These are phyloP conservation scores for Salicornia ramosissima DNA, from an alignment of 148 eudicot species.

Conservation along the genomic window DNA sequence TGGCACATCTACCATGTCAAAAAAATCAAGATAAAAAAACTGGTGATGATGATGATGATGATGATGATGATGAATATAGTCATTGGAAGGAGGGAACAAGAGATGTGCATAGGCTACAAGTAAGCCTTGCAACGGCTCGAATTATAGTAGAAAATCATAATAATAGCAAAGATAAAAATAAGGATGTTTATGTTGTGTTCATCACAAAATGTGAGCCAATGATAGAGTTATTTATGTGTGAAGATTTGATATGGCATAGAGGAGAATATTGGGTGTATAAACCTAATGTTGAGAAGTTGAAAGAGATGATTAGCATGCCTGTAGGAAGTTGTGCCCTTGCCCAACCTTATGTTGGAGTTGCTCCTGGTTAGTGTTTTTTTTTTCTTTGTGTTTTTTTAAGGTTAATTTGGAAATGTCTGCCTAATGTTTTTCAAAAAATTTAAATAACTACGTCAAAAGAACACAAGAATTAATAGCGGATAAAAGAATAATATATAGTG, in stretches of 20 bases:
- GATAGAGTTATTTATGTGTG: conserved; percentile 71
- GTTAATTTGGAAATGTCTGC: no score
- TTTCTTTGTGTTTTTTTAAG: no score
- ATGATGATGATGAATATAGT: neutral
- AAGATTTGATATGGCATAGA: conserved; percentile 57
- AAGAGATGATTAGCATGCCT: conserved; percentile 46
- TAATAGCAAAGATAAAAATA: conserved; percentile 11
- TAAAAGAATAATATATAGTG: no score
- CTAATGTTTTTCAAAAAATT: no score
- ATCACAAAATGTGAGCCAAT: conserved; percentile 62
- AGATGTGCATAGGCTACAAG: conserved; percentile 64
- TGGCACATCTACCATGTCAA: conserved; percentile 47
- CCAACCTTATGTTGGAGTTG: conserved; percentile 20
- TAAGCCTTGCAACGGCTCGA: conserved; percentile 49
- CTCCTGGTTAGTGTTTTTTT: neutral
- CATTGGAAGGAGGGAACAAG: conserved; percentile 30
- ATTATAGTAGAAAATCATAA: conserved; percentile 36
- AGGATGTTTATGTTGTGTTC: conserved; percentile 47
- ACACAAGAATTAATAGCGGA: no score
- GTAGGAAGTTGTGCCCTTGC: conserved; percentile 70
- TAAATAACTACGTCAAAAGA: no score
- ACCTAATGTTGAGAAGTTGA: conserved; percentile 47
- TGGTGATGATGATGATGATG: no score
- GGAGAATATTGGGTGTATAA: conserved; percentile 49
- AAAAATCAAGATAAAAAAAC: neutral